These are phyloP conservation scores for Botryosphaeria dothidea DNA, from an alignment of 2,329 filamentous ascomycete species.

Conservation along the genomic window DNA sequence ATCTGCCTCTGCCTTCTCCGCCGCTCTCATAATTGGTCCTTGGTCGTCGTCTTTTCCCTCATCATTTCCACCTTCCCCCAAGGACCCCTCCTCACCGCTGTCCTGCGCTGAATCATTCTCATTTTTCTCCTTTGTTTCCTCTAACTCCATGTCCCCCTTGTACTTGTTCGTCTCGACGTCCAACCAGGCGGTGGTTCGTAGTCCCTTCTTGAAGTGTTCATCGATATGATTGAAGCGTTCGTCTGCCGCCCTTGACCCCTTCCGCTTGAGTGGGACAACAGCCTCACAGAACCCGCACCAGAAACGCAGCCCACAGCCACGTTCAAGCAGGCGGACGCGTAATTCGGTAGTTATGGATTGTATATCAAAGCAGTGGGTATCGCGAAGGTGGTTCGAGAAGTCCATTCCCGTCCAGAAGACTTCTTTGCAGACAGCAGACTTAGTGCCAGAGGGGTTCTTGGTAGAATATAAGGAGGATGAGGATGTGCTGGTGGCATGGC, in stretches of 20 bases:
- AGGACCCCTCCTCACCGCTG: not conserved
- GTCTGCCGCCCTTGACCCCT: conserved; percentile 58
- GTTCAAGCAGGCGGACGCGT: conserved; percentile 61
- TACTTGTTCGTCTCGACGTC: conserved; percentile 39
- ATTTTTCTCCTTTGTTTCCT: not conserved
- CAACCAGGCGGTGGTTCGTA: conserved; percentile 60
- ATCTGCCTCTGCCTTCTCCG: not conserved
- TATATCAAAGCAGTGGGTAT: conserved; percentile 46
- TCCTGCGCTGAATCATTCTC: too few species aligned
- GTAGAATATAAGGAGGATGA: too few species aligned
- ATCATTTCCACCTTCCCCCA: not conserved
- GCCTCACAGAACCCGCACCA: conserved; percentile 84
- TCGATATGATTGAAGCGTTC: conserved; percentile 75
- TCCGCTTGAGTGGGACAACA: conserved; percentile 54
- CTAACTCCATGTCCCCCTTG: conserved; percentile 31
- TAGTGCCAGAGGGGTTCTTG: too few species aligned
- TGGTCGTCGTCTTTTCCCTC: not conserved
- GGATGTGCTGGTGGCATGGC: too few species aligned
- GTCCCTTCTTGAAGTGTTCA: conserved; percentile 63
- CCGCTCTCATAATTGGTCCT: not conserved
- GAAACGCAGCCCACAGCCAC: conserved; percentile 66
- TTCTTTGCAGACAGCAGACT: conserved; percentile 51
- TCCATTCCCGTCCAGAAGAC: conserved; percentile 59
- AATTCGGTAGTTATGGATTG: conserved; percentile 45
- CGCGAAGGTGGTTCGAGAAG: conserved; percentile 63